Evolutionary conservation across 208 protist genomes (phyloP), one percentile per base, ranked within the genome.

Genomic region (Trypanosoma theileri): DNA sequence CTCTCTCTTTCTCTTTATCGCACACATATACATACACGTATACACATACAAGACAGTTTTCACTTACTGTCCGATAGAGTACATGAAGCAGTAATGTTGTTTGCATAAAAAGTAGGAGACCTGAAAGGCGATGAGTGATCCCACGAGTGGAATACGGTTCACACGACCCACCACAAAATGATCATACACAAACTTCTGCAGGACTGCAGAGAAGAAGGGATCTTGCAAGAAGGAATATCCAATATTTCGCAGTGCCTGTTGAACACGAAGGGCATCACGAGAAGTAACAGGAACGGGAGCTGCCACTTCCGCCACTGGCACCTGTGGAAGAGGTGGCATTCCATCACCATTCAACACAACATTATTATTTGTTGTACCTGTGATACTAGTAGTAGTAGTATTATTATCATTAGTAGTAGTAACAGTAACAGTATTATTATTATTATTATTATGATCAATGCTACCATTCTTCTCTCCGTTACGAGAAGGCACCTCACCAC

Each of bases 81-180:
- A 96, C 35, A 94, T 80, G 65, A 96, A 94, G 44, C 80, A 90
- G 78, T 89, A 92, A 73, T 96, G 84, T 75, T 93, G 91, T 77
- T 90, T 88, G 35, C 71, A 84, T 11, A 96, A 69, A 50, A 84
- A 85, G 66, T 91, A 92, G 7, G 73, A 54, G 3, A 89, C 84
- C 58, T 96, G 88, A 41, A 82, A 86, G 0, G 48, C 63, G 8
- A 93, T 14, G 41, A 93, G 70, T 12, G 80, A 42, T 3, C 91
- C 91, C 0, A 96, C 41, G 0, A 96, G 68, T 4, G 91, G 91
- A 53, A 96, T 87, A 48, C 79, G 73, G 59, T 83, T 93, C 13
- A 92, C 19, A 14, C 82, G 82, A n/a, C 88, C 86, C 12, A 80
- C 66, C 11, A 91, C 63, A n/a, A 93, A 81, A 58, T 91, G 65